Conservation (phyloP, 2,329 filamentous ascomycete genomes). For the Blumeria graminis region DNA sequence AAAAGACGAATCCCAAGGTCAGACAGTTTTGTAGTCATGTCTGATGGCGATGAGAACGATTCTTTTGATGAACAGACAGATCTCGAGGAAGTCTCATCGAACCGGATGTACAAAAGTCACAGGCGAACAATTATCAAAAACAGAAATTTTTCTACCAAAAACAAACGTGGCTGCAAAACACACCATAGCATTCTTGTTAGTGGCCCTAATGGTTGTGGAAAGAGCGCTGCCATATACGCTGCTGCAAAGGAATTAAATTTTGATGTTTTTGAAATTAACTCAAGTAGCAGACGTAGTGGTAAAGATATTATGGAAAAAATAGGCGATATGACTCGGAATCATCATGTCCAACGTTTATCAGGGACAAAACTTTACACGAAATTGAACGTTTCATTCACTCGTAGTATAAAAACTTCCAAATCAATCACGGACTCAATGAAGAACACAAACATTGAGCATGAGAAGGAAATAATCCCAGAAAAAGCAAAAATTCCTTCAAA, state of each 20-base stretch:
- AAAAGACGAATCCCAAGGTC: constrained; percentile 42
- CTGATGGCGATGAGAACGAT: constrained; percentile 42
- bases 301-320: constrained; percentile 80
- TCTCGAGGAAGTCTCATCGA: constrained; percentile 23
- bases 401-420: neutral
- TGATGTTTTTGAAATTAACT: constrained; percentile 85
- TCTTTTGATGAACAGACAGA: constrained; percentile 46
- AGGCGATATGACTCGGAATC: constrained; percentile 91
- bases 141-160: constrained; percentile 13
- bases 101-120: constrained; percentile 16
- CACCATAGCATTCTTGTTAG: constrained; percentile 70
- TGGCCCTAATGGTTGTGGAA: constrained; percentile 73
- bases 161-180: constrained; percentile 24
- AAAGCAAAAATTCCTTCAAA: neutral
- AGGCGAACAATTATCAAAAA: constrained; percentile 28
- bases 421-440: no score
- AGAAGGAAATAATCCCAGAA: no score
- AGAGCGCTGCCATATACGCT: constrained; percentile 79
- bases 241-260: constrained; percentile 80
- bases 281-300: constrained; percentile 59
- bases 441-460: neutral
- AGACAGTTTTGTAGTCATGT: constrained; percentile 55
- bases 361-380: neutral
- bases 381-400: neutral
- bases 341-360: constrained; percentile 44